Evolutionary conservation across 495 filamentous ascomycete species (phyloP).

Genomic region (Extremus antarcticus): DNA sequence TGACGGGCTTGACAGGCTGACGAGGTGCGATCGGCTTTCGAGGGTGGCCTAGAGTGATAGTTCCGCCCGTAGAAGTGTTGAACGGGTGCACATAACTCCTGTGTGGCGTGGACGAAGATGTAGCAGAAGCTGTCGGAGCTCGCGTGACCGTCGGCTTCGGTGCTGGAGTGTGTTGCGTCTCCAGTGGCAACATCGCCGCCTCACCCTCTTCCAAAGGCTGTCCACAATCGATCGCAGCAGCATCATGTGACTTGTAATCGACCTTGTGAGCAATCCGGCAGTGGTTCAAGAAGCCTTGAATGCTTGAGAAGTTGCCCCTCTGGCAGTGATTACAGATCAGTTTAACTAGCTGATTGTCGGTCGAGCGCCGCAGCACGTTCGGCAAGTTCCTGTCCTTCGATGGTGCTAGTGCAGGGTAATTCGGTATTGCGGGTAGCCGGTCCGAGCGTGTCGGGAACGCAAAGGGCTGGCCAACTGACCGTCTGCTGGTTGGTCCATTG

Average conservation of each 20-base stretch:
- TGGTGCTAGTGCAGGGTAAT: slow-evolving; percentile 39
- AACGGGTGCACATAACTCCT: slow-evolving; percentile 14
- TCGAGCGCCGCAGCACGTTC: slow-evolving; percentile 49
- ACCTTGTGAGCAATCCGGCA: slow-evolving; percentile 88
- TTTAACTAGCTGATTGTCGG: slow-evolving; percentile 56
- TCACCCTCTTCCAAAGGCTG: slow-evolving; percentile 54
- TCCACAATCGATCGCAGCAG: slow-evolving; percentile 81
- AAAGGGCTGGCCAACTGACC: slow-evolving; percentile 3
- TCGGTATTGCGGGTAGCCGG: slow-evolving; percentile 62
- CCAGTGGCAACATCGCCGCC: slow-evolving; percentile 8
- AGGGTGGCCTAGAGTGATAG: not conserved
- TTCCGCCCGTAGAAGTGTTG: not conserved
- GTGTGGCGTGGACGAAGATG: slow-evolving; percentile 1
- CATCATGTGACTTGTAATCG: slow-evolving; percentile 88
- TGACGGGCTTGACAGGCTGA: slow-evolving; percentile 12
- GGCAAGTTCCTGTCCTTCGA: slow-evolving; percentile 56
- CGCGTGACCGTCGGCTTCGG: slow-evolving; percentile 7
- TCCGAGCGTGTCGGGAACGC: slow-evolving; percentile 20
- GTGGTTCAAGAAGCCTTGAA: slow-evolving; percentile 96
- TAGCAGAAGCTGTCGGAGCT: slow-evolving; percentile 2
- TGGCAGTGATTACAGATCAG: slow-evolving; percentile 83
- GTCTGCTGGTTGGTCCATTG: slow-evolving; percentile 29
- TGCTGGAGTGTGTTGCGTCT: slow-evolving; percentile 4
- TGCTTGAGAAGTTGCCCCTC: slow-evolving; percentile 81
- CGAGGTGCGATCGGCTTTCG: not conserved